Evolutionary conservation across 192 early-diverging fungal species (phyloP).

Genomic region (Thamnidium elegans): DNA sequence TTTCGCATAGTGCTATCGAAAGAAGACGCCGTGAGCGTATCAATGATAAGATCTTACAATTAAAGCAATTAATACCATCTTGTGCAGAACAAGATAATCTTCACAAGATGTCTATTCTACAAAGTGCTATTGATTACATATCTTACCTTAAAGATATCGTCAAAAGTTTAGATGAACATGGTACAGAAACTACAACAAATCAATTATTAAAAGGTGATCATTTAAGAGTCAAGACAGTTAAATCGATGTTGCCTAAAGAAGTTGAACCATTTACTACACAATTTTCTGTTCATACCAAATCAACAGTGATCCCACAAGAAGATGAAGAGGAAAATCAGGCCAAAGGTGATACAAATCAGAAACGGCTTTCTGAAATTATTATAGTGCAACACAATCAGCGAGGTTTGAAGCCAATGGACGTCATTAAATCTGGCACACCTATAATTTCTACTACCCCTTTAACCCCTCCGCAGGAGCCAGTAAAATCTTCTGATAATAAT

Average conservation of each 20-base stretch:
- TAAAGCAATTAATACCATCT: constrained; percentile 70
- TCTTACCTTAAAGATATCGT: constrained; percentile 45
- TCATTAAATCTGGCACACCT: constrained; percentile 3
- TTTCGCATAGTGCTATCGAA: constrained; percentile 83
- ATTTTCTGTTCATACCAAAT: constrained; percentile 15
- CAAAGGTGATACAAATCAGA: too few species aligned
- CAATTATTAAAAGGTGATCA: constrained; percentile 22
- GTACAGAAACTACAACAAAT: not conserved
- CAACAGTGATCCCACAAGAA: not conserved
- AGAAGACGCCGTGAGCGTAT: constrained; percentile 79
- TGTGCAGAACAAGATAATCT: constrained; percentile 64
- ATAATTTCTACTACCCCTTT: constrained; percentile 4
- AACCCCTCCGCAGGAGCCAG: constrained; percentile 2
- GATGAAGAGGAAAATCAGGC: not conserved
- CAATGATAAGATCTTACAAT: constrained; percentile 76
- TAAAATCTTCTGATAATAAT: not conserved
- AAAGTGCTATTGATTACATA: constrained; percentile 75
- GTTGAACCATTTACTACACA: constrained; percentile 33
- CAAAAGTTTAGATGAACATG: constrained; percentile 16
- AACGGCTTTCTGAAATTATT: not conserved
- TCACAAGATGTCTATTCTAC: constrained; percentile 69
- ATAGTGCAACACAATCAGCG: not conserved
- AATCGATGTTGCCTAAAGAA: constrained; percentile 34
- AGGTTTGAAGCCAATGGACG: constrained; percentile 17
- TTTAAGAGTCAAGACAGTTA: constrained; percentile 19